Conservation (phyloP, 2,329 filamentous ascomycete genomes). For the Aspergillus cejpii region DNA sequence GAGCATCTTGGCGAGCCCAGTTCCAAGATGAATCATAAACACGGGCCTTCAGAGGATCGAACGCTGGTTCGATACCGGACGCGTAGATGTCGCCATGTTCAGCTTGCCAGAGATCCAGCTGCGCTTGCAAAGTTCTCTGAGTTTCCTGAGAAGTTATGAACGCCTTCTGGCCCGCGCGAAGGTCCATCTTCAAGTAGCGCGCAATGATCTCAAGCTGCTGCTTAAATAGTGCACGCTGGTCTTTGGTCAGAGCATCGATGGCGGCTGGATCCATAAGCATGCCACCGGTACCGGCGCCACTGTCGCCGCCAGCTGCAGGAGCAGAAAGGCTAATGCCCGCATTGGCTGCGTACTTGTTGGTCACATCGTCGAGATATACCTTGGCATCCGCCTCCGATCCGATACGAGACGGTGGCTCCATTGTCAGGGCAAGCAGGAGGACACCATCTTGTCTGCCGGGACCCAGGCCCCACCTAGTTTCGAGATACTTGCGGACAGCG, state of each 20-base stretch:
- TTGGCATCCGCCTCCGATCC: constrained; percentile 89
- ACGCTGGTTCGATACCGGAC: constrained; percentile 85
- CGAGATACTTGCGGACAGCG: constrained; percentile 86
- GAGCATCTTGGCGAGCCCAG: constrained; percentile 94
- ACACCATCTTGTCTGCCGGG: constrained; percentile 85
- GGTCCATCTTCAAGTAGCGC: constrained; percentile 92
- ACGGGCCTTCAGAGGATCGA: constrained; percentile 87
- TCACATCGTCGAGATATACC: constrained; percentile 77
- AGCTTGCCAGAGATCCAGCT: constrained; percentile 87
- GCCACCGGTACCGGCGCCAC: constrained; percentile 62
- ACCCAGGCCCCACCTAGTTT: constrained; percentile 85
- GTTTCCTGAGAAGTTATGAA: constrained; percentile 78
- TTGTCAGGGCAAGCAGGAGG: constrained; percentile 79
- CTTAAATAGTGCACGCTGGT: constrained; percentile 93
- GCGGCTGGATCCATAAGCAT: constrained; percentile 99
- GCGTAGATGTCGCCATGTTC: constrained; percentile 98
- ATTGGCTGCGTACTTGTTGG: constrained; percentile 80
- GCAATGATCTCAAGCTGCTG: constrained; percentile 94
- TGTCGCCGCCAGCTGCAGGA: constrained; percentile 62
- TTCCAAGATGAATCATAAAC: constrained; percentile 99
- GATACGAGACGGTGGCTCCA: constrained; percentile 83
- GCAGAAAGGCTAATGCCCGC: constrained; percentile 79
- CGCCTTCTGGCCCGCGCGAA: constrained; percentile 93
- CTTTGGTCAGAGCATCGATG: constrained; percentile 93
- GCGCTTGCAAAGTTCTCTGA: constrained; percentile 78